A percentile compares a stretch with the other conserved stretches of the same genome.
Conservation (phyloP, 2,329 filamentous ascomycete genomes). For the Alternaria sp. region DNA sequence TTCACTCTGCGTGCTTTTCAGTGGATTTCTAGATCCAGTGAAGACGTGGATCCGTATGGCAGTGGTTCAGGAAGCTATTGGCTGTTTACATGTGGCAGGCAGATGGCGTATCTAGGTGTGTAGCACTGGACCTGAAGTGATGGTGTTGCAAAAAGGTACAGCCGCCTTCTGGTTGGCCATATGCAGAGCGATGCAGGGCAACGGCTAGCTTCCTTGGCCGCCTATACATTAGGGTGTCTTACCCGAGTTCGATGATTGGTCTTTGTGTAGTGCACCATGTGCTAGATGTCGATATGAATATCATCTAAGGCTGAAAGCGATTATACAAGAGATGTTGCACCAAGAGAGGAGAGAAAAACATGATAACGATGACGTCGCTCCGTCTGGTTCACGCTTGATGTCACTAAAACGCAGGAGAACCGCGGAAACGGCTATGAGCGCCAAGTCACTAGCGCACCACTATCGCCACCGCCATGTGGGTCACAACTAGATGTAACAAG, state of each 20-base stretch:
- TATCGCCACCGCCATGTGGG: slow-evolving; percentile 15
- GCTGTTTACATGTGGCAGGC: background rate
- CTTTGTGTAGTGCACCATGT: background rate
- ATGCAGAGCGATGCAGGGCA: slow-evolving; percentile 1
- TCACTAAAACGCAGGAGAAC: slow-evolving; percentile 1
- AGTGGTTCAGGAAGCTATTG: background rate
- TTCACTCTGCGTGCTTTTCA: no score
- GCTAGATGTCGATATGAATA: background rate
- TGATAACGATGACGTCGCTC: slow-evolving; percentile 9
- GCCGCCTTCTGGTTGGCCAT: background rate
- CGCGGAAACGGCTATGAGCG: background rate
- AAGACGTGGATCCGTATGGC: background rate
- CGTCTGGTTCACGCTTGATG: background rate
- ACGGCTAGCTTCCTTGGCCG: background rate
- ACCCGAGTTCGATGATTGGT: background rate
- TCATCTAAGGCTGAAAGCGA: background rate
- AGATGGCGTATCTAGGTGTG: background rate
- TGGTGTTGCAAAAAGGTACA: slow-evolving; percentile 6
- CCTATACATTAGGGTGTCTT: background rate
- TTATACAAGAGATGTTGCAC: background rate
- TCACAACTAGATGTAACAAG: slow-evolving; percentile 7
- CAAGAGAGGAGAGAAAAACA: background rate
- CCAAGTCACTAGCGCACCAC: slow-evolving; percentile 9
- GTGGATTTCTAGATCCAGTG: background rate
- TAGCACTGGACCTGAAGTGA: background rate